phyloP scores from a whole-genome alignment of 108 stramenopile species.

The Skeletonema costatum region DNA sequence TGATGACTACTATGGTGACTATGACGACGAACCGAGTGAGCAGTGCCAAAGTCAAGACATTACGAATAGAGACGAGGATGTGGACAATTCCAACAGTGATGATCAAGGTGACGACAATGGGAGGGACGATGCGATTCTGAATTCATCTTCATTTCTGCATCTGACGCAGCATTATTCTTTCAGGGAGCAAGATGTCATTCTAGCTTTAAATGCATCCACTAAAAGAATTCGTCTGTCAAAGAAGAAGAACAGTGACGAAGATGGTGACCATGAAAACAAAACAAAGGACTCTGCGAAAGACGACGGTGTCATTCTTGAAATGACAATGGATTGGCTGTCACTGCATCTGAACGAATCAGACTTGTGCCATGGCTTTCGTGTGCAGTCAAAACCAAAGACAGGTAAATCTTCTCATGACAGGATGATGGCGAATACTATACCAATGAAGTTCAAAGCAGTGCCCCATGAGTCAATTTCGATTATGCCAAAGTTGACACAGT shows the following conservation, averaged over 20 bases:
- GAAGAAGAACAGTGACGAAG: neutral
- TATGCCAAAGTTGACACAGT: slow-evolving; percentile 43
- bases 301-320: slow-evolving; percentile 27
- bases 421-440: neutral
- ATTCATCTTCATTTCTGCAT: slow-evolving; percentile 48
- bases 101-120: slow-evolving; percentile 9
- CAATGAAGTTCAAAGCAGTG: slow-evolving; percentile 49
- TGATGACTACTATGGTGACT: slow-evolving; percentile 36
- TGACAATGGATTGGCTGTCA: slow-evolving; percentile 82
- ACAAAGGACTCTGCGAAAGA: slow-evolving; percentile 8
- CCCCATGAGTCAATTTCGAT: slow-evolving; percentile 73
- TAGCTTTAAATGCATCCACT: slow-evolving; percentile 44
- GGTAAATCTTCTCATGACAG: neutral
- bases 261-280: slow-evolving; percentile 4
- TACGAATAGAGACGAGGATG: slow-evolving; percentile 1
- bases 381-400: slow-evolving; percentile 30
- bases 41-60: neutral
- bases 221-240: slow-evolving; percentile 32
- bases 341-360: slow-evolving; percentile 66
- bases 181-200: slow-evolving; percentile 31
- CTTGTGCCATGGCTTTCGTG: slow-evolving; percentile 55
- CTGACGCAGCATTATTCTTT: slow-evolving; percentile 65
- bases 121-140: slow-evolving; percentile 1
- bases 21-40: slow-evolving; percentile 30
- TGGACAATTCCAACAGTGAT: neutral